phyloP scores from a whole-genome alignment of 2,329 filamentous ascomycete genomes.

The Blastomyces gilchristii region DNA sequence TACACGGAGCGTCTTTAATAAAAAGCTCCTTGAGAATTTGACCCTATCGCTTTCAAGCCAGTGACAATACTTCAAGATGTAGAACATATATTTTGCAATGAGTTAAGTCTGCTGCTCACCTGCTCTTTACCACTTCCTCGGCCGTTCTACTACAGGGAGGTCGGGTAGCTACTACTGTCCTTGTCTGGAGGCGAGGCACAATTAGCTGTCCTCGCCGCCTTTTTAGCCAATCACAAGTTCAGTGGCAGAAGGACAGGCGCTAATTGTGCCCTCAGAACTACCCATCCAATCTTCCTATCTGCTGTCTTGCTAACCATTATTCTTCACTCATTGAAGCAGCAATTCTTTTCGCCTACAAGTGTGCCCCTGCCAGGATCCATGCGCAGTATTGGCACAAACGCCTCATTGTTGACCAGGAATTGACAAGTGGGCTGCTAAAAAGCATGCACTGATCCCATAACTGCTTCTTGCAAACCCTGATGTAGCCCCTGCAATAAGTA shows the following conservation, averaged over 20 bases:
- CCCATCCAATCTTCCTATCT: not conserved
- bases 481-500: not conserved
- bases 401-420: not conserved
- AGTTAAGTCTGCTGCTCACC: no score
- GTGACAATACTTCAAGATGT: no score
- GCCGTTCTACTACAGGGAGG: not conserved
- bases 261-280: not conserved
- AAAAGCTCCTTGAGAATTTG: no score
- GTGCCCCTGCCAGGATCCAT: not conserved
- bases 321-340: no score
- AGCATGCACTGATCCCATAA: no score
- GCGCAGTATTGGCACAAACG: not conserved
- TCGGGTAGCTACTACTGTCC: no score
- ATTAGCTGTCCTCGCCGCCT: not conserved
- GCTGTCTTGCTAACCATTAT: no score
- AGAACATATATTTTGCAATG: no score
- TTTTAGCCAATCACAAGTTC: slow-evolving; percentile 1
- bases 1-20: no score
- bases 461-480: not conserved
- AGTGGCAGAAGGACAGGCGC: not conserved
- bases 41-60: no score
- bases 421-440: not conserved
- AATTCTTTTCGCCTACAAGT: not conserved
- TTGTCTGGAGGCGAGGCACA: no score
- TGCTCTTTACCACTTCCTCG: no score